Percentiles rank a stretch among this genome's conserved stretches.
These are phyloP conservation scores for Plenodomus biglobosus DNA, from an alignment of 2,329 filamentous ascomycete species.

Conservation along the genomic window DNA sequence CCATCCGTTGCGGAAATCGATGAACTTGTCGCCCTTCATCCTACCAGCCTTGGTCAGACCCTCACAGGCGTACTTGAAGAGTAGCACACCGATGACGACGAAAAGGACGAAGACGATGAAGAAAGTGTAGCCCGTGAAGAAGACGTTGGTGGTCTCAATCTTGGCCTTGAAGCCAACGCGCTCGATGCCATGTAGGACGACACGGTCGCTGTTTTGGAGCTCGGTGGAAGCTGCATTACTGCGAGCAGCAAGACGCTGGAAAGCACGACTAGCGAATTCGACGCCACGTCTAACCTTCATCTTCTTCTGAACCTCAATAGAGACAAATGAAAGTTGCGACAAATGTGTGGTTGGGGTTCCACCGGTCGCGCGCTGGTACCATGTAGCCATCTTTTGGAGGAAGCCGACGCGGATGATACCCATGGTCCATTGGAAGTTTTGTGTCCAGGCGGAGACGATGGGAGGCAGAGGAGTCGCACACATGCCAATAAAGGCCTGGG, in stretches of 20 bases:
- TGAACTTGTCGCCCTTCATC: constrained; percentile 83
- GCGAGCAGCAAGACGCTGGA: constrained; percentile 41
- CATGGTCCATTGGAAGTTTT: constrained; percentile 98
- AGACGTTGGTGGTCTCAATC: constrained; percentile 90
- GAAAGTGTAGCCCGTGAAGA: constrained; percentile 87
- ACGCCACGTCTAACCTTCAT: constrained; percentile 51
- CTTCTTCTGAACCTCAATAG: constrained; percentile 84
- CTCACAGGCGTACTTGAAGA: constrained; percentile 83
- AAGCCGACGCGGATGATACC: constrained; percentile 88
- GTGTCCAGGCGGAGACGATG: constrained; percentile 88
- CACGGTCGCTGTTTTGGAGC: constrained; percentile 33
- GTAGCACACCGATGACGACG: constrained; percentile 69
- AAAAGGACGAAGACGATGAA: constrained; percentile 81
- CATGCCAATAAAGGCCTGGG: constrained; percentile 88
- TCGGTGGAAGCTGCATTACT: constrained; percentile 52
- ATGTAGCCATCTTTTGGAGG: constrained; percentile 84
- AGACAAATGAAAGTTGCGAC: constrained; percentile 70
- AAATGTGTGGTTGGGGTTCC: constrained; percentile 80
- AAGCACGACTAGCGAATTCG: constrained; percentile 20
- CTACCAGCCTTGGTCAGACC: constrained; percentile 70
- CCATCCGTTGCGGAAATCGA: constrained; percentile 94
- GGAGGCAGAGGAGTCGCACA: constrained; percentile 79
- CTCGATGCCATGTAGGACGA: constrained; percentile 76
- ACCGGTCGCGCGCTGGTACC: constrained; percentile 93
- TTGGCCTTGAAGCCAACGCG: constrained; percentile 81